These are phyloP conservation scores for Plasmodium billcollinsi DNA, from an alignment of 169 alveolate genomes.

Conservation along the genomic window DNA sequence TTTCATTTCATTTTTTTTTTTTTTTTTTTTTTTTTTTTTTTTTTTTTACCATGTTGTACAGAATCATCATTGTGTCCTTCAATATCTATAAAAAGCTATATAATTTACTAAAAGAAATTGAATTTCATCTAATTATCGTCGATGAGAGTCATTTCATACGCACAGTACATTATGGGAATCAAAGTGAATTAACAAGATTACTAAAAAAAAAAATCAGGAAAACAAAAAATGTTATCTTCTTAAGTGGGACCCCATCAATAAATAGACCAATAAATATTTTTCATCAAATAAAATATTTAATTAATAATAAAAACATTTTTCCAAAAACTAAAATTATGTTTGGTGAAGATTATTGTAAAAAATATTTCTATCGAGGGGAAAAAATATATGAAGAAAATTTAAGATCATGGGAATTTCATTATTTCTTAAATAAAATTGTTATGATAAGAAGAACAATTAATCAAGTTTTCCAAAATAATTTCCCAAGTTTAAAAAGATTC, in stretches of 20 bases:
- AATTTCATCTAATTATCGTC: constrained; percentile 40
- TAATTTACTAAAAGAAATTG: constrained; percentile 14
- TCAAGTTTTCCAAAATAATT: constrained; percentile 18
- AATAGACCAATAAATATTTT: constrained; percentile 66
- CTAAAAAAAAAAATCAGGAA: constrained; percentile 21
- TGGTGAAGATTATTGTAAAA: constrained; percentile 74
- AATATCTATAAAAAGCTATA: constrained; percentile 33
- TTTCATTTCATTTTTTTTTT: neutral
- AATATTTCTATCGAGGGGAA: constrained; percentile 50
- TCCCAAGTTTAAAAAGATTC: constrained; percentile 29
- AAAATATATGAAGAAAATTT: constrained; percentile 62
- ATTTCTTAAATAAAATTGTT: constrained; percentile 53
- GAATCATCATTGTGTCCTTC: constrained; percentile 38
- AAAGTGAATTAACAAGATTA: constrained; percentile 49
- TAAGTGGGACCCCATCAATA: constrained; percentile 65
- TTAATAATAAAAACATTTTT: constrained; percentile 38
- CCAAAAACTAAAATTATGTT: constrained; percentile 34
- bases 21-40: neutral
- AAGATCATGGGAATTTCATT: constrained; percentile 61
- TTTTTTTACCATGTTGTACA: neutral
- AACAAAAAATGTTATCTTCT: constrained; percentile 32
- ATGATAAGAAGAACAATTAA: constrained; percentile 53
- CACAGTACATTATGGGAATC: constrained; percentile 57
- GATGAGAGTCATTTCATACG: constrained; percentile 61
- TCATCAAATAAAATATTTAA: constrained; percentile 57